Conservation (phyloP, 2,329 filamentous ascomycete genomes). For the Colletotrichum navitas region DNA sequence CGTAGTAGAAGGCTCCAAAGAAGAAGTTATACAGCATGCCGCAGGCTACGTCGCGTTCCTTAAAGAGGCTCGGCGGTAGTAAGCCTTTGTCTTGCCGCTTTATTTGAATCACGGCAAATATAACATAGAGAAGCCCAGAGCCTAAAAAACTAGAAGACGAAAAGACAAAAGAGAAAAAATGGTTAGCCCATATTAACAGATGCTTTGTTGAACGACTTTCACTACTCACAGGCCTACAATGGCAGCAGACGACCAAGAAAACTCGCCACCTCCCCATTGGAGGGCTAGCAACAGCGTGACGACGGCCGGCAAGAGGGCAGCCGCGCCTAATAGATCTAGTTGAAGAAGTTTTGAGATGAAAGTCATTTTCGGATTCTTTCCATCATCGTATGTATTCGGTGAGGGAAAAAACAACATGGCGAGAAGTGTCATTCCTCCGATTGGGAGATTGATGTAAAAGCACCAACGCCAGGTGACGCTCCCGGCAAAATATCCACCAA, state of each 20-base stretch:
- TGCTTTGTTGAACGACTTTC: no score
- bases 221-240: slow-evolving; percentile 1
- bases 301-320: background rate
- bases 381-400: background rate
- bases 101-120: background rate
- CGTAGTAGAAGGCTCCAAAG: background rate
- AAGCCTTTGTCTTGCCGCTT: background rate
- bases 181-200: no score
- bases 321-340: background rate
- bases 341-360: background rate
- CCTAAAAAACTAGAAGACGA: background rate
- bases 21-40: background rate
- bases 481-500: background rate
- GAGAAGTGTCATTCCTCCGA: background rate
- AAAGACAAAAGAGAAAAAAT: no score
- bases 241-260: background rate
- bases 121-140: background rate
- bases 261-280: background rate
- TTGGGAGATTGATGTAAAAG: slow-evolving; percentile 1
- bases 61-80: background rate
- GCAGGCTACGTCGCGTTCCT: background rate
- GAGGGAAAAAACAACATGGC: background rate
- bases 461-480: no score
- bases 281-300: background rate
- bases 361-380: background rate